phyloP scores from a whole-genome alignment of 331 rosid species.

The Erythrophleum ivorense region DNA sequence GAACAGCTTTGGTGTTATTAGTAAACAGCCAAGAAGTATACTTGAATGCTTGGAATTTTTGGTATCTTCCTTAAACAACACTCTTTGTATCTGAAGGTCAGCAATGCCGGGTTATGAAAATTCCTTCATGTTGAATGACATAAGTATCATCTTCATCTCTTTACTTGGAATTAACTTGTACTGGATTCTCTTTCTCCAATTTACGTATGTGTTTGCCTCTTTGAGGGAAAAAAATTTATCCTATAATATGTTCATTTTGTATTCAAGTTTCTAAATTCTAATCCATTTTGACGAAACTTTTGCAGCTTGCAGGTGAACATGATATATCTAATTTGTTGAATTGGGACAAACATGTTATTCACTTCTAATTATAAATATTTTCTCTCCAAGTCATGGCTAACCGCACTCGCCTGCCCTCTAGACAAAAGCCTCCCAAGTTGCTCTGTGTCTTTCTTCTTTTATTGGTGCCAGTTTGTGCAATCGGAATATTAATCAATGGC shows the following conservation, averaged over 20 bases:
- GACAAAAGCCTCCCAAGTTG: slow-evolving; percentile 50
- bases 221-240: not conserved
- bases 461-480: slow-evolving; percentile 51
- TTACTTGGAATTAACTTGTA: not conserved
- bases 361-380: slow-evolving; percentile 22
- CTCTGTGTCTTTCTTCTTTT: slow-evolving; percentile 47
- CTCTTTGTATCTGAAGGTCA: not conserved
- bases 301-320: slow-evolving; percentile 67
- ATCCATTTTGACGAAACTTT: slow-evolving; percentile 33
- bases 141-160: slow-evolving; percentile 13
- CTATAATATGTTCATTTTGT: slow-evolving; percentile 4
- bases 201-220: slow-evolving; percentile 5
- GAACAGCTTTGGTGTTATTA: not conserved
- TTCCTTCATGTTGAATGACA: slow-evolving; percentile 27
- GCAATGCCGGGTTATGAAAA: not conserved
- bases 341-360: slow-evolving; percentile 43
- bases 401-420: slow-evolving; percentile 50
- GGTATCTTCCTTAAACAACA: too few species aligned
- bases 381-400: slow-evolving; percentile 52
- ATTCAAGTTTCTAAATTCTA: slow-evolving; percentile 34
- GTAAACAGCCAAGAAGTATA: not conserved
- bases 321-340: slow-evolving; percentile 41
- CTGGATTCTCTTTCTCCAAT: not conserved
- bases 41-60: not conserved
- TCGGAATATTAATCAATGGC: slow-evolving; percentile 52